Evolutionary conservation across 148 eudicot species (phyloP), one percentile per base, ranked within the genome.

Genomic region (Cornus florida): DNA sequence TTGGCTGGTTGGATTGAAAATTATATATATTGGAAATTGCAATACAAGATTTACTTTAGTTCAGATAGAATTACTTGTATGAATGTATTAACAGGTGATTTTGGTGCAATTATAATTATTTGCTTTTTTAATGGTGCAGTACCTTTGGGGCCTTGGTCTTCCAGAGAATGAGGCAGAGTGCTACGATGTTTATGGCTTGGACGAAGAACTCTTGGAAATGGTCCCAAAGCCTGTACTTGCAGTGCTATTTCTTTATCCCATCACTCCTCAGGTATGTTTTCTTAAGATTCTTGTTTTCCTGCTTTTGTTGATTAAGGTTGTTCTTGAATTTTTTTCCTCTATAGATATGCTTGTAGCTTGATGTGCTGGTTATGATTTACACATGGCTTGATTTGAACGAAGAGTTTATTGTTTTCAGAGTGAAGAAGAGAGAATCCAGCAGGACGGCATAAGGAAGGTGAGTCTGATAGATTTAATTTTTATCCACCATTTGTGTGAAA

Each of bases 211-310:
- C 56, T 86, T 96, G 67, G 97, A 80, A 80, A 96, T 96, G 95
- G 97, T 93, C 68, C 97, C 98, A 12, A 86, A 91, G 87, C 99
- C 97, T 2, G 98, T 96, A 32, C 92, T 96, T 31, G 98, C 99
- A 2, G 98, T 96, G 73, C 85, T 93, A 76, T 90, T 89, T 71
- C 92, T 96, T 24, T 96, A 91, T 73, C 98, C 99, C 6, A 70
- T 96, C 10, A 92, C 98, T 24, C 59, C 84, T 23, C 74, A 95
- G 97, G 99, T 89, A 19, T 16, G 68, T 46, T 59, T 74, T 80
- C 57, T 28, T 28, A 28, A 28, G 28, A 28, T 28, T 28, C 28
- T 28, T 28, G 28, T 28, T 28, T 28, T 23, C n/a, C 23, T 16
- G 1, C 2, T n/a, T 70, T 56, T 28, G 11, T 59, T 6, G 70